Percentiles rank a stretch among this genome's conserved stretches.
phyloP scores from a whole-genome alignment of 345 rosid species.

The Hibiscus trionum region DNA sequence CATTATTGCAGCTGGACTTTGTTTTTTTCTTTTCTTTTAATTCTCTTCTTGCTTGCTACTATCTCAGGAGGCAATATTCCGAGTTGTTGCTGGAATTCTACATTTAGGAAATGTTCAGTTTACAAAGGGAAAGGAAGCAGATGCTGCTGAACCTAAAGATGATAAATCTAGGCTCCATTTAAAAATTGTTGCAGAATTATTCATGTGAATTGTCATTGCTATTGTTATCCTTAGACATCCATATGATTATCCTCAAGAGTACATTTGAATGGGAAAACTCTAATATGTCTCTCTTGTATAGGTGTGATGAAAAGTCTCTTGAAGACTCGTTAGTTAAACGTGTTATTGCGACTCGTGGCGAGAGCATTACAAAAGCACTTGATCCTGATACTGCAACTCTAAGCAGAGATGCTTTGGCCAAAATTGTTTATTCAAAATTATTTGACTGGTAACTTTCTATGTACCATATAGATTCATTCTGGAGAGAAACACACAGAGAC shows the following conservation, averaged over 20 bases:
- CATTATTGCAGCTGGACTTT: not conserved
- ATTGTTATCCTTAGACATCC: constrained; percentile 4
- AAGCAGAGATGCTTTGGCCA: constrained; percentile 94
- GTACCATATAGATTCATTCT: constrained; percentile 2
- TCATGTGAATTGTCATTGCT: constrained; percentile 46
- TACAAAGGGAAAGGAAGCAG: constrained; percentile 73
- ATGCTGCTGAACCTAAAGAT: constrained; percentile 79
- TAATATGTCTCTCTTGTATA: constrained; percentile 30
- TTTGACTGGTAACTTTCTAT: constrained; percentile 74
- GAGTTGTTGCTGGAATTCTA: constrained; percentile 47
- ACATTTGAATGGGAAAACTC: constrained; percentile 8
- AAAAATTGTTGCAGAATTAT: constrained; percentile 71
- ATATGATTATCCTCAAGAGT: not conserved
- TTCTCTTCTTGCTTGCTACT: not conserved
- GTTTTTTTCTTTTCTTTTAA: not conserved
- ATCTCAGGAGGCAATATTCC: not conserved
- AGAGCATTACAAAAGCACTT: constrained; percentile 83
- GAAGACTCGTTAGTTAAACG: constrained; percentile 95
- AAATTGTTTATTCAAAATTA: constrained; percentile 79
- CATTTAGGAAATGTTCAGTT: constrained; percentile 94
- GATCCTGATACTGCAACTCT: constrained; percentile 80
- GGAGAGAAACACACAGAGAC: not conserved
- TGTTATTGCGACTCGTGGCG: constrained; percentile 91
- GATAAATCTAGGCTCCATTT: constrained; percentile 72
- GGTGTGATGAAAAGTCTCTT: constrained; percentile 83